Evolutionary conservation across 2,329 filamentous ascomycete genomes (phyloP).

Genomic region (Paecilomyces niveus): DNA sequence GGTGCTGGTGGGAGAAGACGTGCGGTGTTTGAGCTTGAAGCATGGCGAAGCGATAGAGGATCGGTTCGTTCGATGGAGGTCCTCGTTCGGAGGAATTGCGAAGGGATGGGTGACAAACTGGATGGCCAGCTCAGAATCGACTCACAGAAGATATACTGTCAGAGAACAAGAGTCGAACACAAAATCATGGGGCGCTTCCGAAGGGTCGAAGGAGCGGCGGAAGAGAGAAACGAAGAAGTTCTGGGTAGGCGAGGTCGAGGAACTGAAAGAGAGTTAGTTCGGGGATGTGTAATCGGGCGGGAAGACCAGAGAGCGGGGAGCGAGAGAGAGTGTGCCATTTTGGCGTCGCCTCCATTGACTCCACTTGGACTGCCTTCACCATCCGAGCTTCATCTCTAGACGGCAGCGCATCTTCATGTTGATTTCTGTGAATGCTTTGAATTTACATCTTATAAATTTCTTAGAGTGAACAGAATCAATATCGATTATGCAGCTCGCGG

Average conservation of each 20-base stretch:
- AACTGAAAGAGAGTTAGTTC: slow-evolving; percentile 9
- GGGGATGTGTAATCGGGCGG: slow-evolving; percentile 6
- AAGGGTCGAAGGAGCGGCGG: slow-evolving; percentile 15
- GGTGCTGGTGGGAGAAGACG: slow-evolving; percentile 55
- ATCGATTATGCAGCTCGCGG: neutral
- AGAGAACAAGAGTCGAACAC: neutral
- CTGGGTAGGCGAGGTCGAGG: slow-evolving; percentile 29
- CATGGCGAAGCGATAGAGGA: slow-evolving; percentile 30
- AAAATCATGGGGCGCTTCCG: neutral
- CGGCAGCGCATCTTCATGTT: neutral
- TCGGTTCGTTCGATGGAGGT: slow-evolving; percentile 7
- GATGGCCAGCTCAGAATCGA: neutral
- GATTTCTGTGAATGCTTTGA: neutral
- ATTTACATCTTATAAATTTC: neutral
- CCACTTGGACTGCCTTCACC: neutral
- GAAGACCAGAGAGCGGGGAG: slow-evolving; percentile 1
- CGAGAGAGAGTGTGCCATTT: slow-evolving; percentile 1
- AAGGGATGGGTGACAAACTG: neutral
- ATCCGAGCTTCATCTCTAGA: neutral
- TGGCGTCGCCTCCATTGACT: neutral
- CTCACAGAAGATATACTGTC: neutral
- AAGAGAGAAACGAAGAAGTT: slow-evolving; percentile 18
- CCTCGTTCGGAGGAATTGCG: slow-evolving; percentile 4
- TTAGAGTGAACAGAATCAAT: neutral
- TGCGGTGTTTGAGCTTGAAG: slow-evolving; percentile 50